Evolutionary conservation across 441 rosid genomes (phyloP), one percentile per base, ranked within the genome.

Genomic region (Eutrema salsugineum): DNA sequence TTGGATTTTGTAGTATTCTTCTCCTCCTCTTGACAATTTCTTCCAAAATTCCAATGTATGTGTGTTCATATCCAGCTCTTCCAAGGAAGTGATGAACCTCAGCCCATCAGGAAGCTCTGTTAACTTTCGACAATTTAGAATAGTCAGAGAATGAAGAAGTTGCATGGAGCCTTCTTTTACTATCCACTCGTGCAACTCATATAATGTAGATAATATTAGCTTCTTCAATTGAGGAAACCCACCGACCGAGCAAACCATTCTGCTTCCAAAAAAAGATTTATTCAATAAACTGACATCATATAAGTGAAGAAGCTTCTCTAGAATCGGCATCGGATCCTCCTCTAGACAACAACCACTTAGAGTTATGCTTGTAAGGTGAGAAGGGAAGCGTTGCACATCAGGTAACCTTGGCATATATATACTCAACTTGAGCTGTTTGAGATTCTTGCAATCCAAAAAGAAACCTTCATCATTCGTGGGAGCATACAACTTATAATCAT

Each of bases 391-490:
- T 7, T 46, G 44, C 2, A 12, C 24, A 36, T 65, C 16, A 19
- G 50, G 22, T 10, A 66, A 2, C 54, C 17, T 48, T 59, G 66
- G 60, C 60, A 70, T 70, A 54, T 28, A 10, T 24, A 73, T n/a
- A 1, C 2, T n/a, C 55, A 63, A 22, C 2, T 3, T 4, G 10
- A 69, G 48, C 0, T 53, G 12, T 16, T 54, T 42, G 5, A 72
- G 77, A 62, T 72, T 55, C 17, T 11, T 2, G 20, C 10, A 62
- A 43, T 53, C 65, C 35, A 55, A 54, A 44, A 43, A 28, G 5
- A 51, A 10, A 12, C 9, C 16, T 48, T 24, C 43, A 14, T 8
- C 15, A 24, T 35, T 12, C 8, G 6, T 40, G 40, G 2, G 40
- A 24, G 30, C 50, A 53, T 53, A 53, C 42, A 33, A 35, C 43